phyloP scores from a whole-genome alignment of 140 eudicot species.

The Bidens hawaiensis region DNA sequence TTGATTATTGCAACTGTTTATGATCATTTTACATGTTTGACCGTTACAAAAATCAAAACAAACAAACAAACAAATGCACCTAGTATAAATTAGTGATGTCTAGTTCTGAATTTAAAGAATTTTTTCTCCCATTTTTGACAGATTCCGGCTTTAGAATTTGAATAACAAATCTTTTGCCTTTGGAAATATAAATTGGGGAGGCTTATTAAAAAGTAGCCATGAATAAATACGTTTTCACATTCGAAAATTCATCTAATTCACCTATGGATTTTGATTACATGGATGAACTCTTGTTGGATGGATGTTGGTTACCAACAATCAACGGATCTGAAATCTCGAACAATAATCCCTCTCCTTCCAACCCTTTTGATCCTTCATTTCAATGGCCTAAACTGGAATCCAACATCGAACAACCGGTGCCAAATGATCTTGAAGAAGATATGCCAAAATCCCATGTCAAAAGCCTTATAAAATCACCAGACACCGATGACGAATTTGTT shows the following conservation, averaged over 20 bases:
- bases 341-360: conserved; percentile 27
- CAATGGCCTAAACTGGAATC: conserved; percentile 53
- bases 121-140: conserved; percentile 18
- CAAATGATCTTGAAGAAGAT: conserved; percentile 37
- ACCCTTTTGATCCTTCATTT: conserved; percentile 54
- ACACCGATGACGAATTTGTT: conserved; percentile 39
- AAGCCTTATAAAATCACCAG: conserved; percentile 20
- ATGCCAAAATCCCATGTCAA: conserved; percentile 38
- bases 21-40: conserved; percentile 15
- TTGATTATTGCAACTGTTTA: background rate
- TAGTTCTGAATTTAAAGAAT: conserved; percentile 1
- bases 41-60: conserved; percentile 17
- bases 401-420: conserved; percentile 19
- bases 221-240: conserved; percentile 56
- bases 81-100: background rate
- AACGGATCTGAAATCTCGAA: conserved; percentile 59
- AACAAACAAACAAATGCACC: no score
- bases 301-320: conserved; percentile 79
- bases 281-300: conserved; percentile 80
- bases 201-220: conserved; percentile 28
- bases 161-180: conserved; percentile 9
- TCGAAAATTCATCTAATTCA: conserved; percentile 46
- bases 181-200: conserved; percentile 3
- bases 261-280: conserved; percentile 77
- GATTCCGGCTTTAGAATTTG: conserved; percentile 20